phyloP scores from a whole-genome alignment of 2,329 filamentous ascomycete species.

The Parastagonospora nodorum region DNA sequence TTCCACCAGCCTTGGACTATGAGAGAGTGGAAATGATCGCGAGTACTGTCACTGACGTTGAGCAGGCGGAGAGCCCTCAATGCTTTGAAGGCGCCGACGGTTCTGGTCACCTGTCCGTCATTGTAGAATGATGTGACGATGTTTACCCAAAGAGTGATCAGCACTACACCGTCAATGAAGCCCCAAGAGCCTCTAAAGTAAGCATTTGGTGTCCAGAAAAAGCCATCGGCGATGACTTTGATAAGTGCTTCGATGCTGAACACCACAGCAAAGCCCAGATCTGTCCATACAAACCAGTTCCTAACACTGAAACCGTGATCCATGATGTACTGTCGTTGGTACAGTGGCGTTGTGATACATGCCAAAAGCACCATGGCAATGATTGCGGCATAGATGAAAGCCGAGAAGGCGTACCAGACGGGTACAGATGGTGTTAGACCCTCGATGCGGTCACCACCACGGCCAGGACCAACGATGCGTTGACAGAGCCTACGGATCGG shows the following conservation, averaged over 20 bases:
- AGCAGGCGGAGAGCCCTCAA: conserved; percentile 86
- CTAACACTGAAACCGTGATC: conserved; percentile 62
- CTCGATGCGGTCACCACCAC: conserved; percentile 84
- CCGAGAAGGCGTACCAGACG: conserved; percentile 91
- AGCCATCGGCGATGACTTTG: conserved; percentile 93
- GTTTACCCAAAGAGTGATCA: conserved; percentile 94
- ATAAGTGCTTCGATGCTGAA: conserved; percentile 87
- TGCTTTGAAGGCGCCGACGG: conserved; percentile 96
- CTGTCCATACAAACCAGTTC: conserved; percentile 96
- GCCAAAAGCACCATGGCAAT: conserved; percentile 97
- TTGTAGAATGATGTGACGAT: conserved; percentile 81
- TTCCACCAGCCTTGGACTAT: conserved; percentile 96
- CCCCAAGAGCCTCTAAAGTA: conserved; percentile 98
- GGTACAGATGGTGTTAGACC: conserved; percentile 87
- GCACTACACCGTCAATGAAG: conserved; percentile 88
- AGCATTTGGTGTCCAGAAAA: conserved; percentile 96
- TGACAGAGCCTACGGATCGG: conserved; percentile 83
- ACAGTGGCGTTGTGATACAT: conserved; percentile 91
- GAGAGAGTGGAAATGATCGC: conserved; percentile 95
- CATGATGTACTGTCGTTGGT: conserved; percentile 84
- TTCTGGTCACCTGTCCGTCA: conserved; percentile 83
- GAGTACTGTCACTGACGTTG: conserved; percentile 93
- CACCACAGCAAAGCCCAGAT: conserved; percentile 83
- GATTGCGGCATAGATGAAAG: conserved; percentile 90
- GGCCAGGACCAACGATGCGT: conserved; percentile 85